Base-by-base conservation (phyloP, 2,329 filamentous ascomycete species). In the Fusarium sp. region DNA sequence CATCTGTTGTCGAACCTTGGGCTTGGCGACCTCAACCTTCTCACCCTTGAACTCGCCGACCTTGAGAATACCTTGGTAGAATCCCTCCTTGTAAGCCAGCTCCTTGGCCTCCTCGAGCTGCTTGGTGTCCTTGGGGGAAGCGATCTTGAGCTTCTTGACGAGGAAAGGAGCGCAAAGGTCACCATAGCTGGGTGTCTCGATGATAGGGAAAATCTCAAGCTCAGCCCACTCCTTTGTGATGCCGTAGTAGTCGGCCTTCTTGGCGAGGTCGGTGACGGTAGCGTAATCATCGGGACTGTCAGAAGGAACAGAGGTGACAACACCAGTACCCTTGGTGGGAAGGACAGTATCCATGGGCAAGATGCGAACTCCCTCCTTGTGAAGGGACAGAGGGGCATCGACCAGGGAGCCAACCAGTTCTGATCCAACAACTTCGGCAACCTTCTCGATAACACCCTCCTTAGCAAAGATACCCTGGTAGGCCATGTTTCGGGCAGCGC, bases 211-310 rank as follows among this genome's bases (percentile, higher is more conserved):
- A 58, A 98, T 95, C 70, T 98, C 93, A 57, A 95, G 84, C 77
- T 97, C 92, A 6, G 92, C 94, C 96, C 96, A 99, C 79, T 97
- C 94, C 82, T 97, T 96, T 83, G 97, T 88, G 78, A 99, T 98
- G 53, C 92, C 91, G 80, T 99, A 97, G 84, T 93, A 98, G 10
- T 97, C 95, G 1, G 95, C 88, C 85, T 99, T 99, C 86, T 98
- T 98, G 41, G 89, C 89, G 63, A 99, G 87, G 69, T 99, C 96
- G 46, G 88, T 87, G 43, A 95, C 86, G 30, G 94, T 99, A 45
- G 94, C 94, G 79, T 91, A 99, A 78, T 99, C 96, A 77, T 99
- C 96, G 2, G 96, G 81, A 61, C 93, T 97, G 83, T 99, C 96
- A 4, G 94, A 98, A 21, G 96, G 96, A 16, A 99, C 96, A 42